phyloP scores from a whole-genome alignment of 2,329 filamentous ascomycete species.

The Stachybotrys elegans region DNA sequence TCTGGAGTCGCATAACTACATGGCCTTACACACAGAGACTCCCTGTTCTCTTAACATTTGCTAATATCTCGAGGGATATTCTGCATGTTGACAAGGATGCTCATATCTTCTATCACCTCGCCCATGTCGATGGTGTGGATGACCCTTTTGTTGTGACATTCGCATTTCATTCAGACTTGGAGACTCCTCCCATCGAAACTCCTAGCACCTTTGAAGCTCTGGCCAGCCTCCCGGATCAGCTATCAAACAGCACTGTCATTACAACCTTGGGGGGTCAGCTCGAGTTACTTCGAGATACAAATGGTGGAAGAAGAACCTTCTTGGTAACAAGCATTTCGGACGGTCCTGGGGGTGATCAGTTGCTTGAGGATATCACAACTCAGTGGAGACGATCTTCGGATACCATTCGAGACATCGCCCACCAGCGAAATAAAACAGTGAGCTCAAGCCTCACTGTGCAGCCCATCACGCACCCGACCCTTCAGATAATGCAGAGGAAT shows the following conservation, averaged over 20 bases:
- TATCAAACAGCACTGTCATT: not conserved
- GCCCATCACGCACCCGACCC: not conserved
- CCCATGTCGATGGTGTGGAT: not conserved
- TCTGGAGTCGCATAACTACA: conserved; percentile 8
- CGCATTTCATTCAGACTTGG: not conserved
- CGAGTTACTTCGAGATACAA: not conserved
- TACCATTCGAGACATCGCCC: not conserved
- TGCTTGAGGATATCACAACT: not conserved
- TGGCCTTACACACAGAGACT: not conserved
- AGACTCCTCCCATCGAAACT: not conserved
- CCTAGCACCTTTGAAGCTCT: not conserved
- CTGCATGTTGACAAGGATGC: not conserved
- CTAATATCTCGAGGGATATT: not conserved
- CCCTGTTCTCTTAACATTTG: not conserved
- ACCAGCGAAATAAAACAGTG: not conserved
- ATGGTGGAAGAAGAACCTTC: not conserved
- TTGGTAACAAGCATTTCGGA: not conserved
- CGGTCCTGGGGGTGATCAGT: not conserved
- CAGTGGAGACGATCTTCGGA: not conserved
- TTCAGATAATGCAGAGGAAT: not conserved
- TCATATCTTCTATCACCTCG: not conserved
- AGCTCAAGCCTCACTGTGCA: not conserved
- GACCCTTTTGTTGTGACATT: not conserved
- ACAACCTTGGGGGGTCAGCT: not conserved
- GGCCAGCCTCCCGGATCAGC: not conserved